A percentile compares a stretch with the other conserved stretches of the same genome.
Evolutionary conservation across 225 moss, liverwort and hornwort genomes (phyloP).

Genomic region (Bryum argenteum): DNA sequence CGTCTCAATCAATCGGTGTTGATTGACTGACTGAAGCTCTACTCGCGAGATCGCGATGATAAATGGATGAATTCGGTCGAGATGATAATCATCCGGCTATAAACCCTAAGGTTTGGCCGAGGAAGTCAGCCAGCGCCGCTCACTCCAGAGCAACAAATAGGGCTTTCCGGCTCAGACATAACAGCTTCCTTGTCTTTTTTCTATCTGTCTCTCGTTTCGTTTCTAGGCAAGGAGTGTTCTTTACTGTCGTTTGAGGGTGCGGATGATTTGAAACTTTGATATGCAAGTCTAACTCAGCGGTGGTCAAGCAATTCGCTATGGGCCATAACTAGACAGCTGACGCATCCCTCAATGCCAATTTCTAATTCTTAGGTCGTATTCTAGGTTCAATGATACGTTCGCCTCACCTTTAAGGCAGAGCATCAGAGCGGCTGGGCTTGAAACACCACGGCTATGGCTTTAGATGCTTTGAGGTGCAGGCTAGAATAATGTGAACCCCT

Average conservation of each 20-base stretch:
- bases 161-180: neutral
- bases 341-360: constrained; percentile 7
- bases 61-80: neutral
- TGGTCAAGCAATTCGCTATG: constrained; percentile 42
- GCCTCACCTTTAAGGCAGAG: constrained; percentile 65
- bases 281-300: constrained; percentile 52
- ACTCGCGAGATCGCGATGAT: neutral
- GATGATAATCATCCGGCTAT: neutral
- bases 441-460: constrained; percentile 61
- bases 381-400: neutral
- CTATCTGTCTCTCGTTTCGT: neutral
- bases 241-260: constrained; percentile 6
- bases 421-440: constrained; percentile 56
- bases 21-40: neutral
- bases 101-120: constrained; percentile 20
- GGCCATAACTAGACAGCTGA: constrained; percentile 39
- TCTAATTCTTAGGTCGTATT: accelerated
- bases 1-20: neutral
- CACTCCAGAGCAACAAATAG: constrained; percentile 21
- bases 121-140: constrained; percentile 27
- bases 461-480: constrained; percentile 56
- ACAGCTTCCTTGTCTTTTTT: accelerated
- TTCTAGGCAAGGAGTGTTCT: neutral
- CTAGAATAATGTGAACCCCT: constrained; percentile 44
- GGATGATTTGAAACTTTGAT: constrained; percentile 32